These are phyloP conservation scores for Aspergillus jensenii DNA, from an alignment of 2,329 filamentous ascomycete genomes.

Conservation along the genomic window DNA sequence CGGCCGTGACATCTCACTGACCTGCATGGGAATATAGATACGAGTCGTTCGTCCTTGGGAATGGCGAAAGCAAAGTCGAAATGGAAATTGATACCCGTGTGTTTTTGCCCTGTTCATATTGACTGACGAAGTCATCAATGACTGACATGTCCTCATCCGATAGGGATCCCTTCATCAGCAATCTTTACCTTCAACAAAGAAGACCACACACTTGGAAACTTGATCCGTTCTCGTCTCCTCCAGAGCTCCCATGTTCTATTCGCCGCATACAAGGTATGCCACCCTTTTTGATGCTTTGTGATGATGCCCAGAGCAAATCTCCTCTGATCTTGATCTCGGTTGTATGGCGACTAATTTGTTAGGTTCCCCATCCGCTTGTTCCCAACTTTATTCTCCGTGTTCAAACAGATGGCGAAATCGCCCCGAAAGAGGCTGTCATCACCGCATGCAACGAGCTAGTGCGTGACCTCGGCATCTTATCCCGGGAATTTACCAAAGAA, in stretches of 20 bases:
- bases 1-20: constrained; percentile 8
- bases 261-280: constrained; percentile 81
- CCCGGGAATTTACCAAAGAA: constrained; percentile 88
- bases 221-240: constrained; percentile 82
- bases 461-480: constrained; percentile 73
- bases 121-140: not conserved
- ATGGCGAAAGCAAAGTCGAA: constrained; percentile 91
- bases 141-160: not conserved
- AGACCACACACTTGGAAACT: constrained; percentile 91
- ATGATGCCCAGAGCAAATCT: not conserved
- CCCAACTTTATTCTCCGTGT: constrained; percentile 71
- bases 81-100: constrained; percentile 85
- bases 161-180: constrained; percentile 89
- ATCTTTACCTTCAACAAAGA: constrained; percentile 96
- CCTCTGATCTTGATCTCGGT: not conserved
- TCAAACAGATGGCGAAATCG: constrained; percentile 85
- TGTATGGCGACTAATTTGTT: constrained; percentile 4
- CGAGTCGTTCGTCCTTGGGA: constrained; percentile 84
- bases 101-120: constrained; percentile 31
- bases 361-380: constrained; percentile 48
- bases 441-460: constrained; percentile 80
- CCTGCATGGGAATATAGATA: constrained; percentile 59
- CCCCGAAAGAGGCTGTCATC: constrained; percentile 84
- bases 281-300: constrained; percentile 27
- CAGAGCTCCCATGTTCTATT: constrained; percentile 82